Conservation (phyloP, 768 basidiomycete species). For the Aureoboletus auriporus region DNA sequence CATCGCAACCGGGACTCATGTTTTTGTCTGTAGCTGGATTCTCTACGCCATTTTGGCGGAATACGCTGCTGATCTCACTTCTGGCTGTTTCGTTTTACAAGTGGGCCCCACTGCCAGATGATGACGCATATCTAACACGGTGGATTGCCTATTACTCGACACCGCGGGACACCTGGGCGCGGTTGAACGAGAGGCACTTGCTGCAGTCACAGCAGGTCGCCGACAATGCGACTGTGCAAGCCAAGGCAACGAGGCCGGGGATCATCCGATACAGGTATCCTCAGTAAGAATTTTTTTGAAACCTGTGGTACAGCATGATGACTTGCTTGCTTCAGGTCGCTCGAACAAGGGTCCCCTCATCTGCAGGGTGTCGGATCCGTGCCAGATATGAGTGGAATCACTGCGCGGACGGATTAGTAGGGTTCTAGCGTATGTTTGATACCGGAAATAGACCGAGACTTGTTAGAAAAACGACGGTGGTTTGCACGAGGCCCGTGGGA, state of each 20-base stretch:
- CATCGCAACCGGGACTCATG: constrained; percentile 4
- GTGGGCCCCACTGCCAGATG: constrained; percentile 57
- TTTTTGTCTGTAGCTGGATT: constrained; percentile 42
- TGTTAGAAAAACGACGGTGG: constrained; percentile 3
- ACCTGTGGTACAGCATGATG: background rate
- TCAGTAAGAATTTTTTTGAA: constrained; percentile 49
- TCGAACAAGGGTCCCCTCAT: constrained; percentile 62
- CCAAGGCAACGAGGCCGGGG: constrained; percentile 39
- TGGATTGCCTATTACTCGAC: constrained; percentile 60
- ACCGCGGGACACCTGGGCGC: constrained; percentile 51
- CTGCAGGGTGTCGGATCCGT: constrained; percentile 51
- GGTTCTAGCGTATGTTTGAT: background rate
- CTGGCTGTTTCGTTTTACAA: constrained; percentile 58
- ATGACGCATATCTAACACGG: constrained; percentile 61
- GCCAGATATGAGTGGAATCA: constrained; percentile 33
- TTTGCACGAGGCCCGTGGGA: constrained; percentile 9
- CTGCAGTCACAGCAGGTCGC: constrained; percentile 39
- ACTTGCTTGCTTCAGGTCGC: constrained; percentile 35
- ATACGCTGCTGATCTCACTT: constrained; percentile 49
- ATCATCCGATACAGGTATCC: constrained; percentile 68
- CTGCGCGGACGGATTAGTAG: constrained; percentile 29
- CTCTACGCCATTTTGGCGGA: constrained; percentile 62
- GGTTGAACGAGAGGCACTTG: constrained; percentile 54
- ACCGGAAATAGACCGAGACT: background rate
- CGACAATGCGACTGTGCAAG: constrained; percentile 38